These are phyloP conservation scores for Fusarium lateritium DNA, from an alignment of 2,329 filamentous ascomycete species.

Conservation along the genomic window DNA sequence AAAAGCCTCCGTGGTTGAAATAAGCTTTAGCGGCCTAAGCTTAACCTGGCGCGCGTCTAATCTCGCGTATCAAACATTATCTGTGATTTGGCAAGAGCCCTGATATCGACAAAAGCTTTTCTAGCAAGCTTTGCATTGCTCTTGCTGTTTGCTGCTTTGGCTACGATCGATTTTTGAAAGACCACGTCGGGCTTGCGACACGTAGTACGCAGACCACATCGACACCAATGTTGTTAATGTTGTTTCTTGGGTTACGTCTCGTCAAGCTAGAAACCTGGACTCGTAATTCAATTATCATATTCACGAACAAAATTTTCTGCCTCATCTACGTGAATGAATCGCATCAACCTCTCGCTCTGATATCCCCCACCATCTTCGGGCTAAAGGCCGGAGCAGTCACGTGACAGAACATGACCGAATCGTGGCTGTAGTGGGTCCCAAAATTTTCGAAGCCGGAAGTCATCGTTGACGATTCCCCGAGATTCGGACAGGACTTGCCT, in stretches of 20 bases:
- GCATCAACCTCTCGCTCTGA: background rate
- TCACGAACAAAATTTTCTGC: background rate
- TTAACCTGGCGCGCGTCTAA: too few relatives aligned
- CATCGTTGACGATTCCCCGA: slow-evolving; percentile 45
- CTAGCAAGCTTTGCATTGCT: too few relatives aligned
- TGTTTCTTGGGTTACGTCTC: too few relatives aligned
- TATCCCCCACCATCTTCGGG: slow-evolving; percentile 7
- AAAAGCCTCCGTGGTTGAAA: too few relatives aligned
- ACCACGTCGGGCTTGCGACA: background rate
- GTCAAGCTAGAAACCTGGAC: too few relatives aligned
- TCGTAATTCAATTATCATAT: background rate
- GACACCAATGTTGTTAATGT: background rate
- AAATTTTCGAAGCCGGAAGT: slow-evolving; percentile 50
- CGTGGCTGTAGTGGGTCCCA: slow-evolving; percentile 46
- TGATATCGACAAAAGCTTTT: too few relatives aligned
- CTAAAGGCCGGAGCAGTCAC: slow-evolving; percentile 25
- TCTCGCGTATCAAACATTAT: too few relatives aligned
- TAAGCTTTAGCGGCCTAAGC: too few relatives aligned
- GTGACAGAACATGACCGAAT: slow-evolving; percentile 37
- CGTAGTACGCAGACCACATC: background rate
- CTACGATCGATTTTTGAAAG: background rate
- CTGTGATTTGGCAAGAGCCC: too few relatives aligned
- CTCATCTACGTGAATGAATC: background rate
- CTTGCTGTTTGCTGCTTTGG: too few relatives aligned
- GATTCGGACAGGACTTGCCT: slow-evolving; percentile 48